Base-by-base conservation (phyloP, 1,139 yeast species). In the Sugiyamaella pinicola region DNA sequence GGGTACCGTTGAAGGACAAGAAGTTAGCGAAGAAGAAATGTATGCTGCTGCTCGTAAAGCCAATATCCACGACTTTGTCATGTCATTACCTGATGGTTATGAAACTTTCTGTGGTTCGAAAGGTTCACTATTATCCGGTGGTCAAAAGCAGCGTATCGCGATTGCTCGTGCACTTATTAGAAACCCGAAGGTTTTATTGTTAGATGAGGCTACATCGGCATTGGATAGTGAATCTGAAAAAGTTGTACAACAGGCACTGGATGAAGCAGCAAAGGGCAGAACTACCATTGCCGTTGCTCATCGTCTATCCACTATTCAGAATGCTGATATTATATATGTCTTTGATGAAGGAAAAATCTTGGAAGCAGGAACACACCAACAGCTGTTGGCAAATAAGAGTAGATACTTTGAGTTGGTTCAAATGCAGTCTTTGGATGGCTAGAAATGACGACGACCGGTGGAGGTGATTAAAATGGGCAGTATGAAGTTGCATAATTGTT, bases 211-310 rank as follows among this genome's bases (percentile, higher is more conserved):
- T 0, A 86, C 95, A 0, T 84, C 91, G 13, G 93, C 93, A 0
- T 70, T 86, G 47, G 97, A 90, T 68, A 81, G 83, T 9, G 84
- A 82, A 60, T 85, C 90, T 67, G 97, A 90, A 68, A 86, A 86
- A 64, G 81, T 87, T 2, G 95, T 90, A 47, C 85, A 83, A 63
- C 71, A 74, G 45, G 84, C 87, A 0, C 66, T 83, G 54, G 82
- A 79, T 56, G 77, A 80, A 56, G 75, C 75, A 15, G 80, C 85
- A 51, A 82, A 85, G 40, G 87, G 87, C 29, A 77, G 87, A 72
- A 89, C 96, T 0, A 90, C 95, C 0, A 85, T 90, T 34, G 87
- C 96, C 1, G 87, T 90, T 62, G 96, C 96, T 0, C 97, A 90
- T 70, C 77, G 97, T 63, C 75, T 87, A 71, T 88, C 96, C 0